Base-by-base conservation (phyloP, 768 basidiomycete genomes). In the Vararia minispora region DNA sequence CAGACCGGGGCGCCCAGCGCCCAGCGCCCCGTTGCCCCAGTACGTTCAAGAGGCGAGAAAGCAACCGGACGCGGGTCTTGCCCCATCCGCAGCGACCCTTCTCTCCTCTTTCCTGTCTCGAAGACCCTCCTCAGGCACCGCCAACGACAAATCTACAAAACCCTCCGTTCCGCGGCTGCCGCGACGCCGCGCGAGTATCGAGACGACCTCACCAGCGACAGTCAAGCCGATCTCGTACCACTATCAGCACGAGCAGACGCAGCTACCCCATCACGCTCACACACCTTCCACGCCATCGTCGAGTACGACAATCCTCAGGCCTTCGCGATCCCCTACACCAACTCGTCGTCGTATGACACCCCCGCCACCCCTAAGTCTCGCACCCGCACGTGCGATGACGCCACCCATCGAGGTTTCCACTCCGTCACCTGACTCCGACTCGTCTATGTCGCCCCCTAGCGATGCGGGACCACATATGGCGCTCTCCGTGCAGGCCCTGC, bases 401-500 rank as follows among this genome's bases (percentile, higher is more conserved):
- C 79, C 75, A 6, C 65, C 72, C 0, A 64, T 67, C 0, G 79
- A 80, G 42, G 53, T 57, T 1, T 66, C 72, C 13, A 49, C 65
- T 25, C 39, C 47, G 22, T 45, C 41, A 12, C 39, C 46, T 9
- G 39, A 41, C 13, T 48, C 47, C 22, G n/a, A 40, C 13, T 58
- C 63, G 2, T 75, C 76, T 0, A 68, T 69, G 16, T 70, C 69
- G 1, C 69, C 68, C 0, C 70, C 71, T 0, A 74, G 74, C 4
- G 63, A 67, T n/a, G 73, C 76, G 41, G 55, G 59, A 26, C 68
- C 67, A 41, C 62, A 67, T 12, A 75, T 74, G 2, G 79, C 77
- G 48, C 74, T 64, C 41, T 79, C 82, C 2, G 63, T 86, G 17
- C 64, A 70, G 42, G 74, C 71, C 20, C 63, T 86, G 17, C 73